Base-by-base conservation (phyloP, 371 early-diverging fungal genomes). In the Massospora cicadina region DNA sequence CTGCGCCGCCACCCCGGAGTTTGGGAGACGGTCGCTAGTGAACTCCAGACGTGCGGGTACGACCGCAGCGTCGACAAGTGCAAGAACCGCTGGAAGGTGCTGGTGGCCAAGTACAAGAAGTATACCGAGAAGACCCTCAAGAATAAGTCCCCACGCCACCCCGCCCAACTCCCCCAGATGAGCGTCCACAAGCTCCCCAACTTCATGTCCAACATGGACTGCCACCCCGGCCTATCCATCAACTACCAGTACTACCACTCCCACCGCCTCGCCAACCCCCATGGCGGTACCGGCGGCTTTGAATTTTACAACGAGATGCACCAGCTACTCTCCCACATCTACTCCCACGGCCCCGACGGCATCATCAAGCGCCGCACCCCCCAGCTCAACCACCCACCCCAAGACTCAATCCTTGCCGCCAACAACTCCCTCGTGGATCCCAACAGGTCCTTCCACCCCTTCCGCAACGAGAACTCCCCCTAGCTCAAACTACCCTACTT, bases 51-150 rank as follows among this genome's bases (percentile, higher is more conserved):
- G 2, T 33, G 43, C 21, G 62, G 62, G 17, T 62, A 62, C 32
- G 43, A 62, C n/a, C 62, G 62, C 7, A 28, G 28, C 33, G 43
- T 62, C 12, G 30, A 28, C 17, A 62, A 62, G n/a, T 62, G 62
- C 43, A 62, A 30, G 43, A 62, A 62, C 25, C 31, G 62, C 24
- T 62, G 62, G 62, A 62, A 62, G 62, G 62, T 62, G 43, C 43
- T 62, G 1, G 62, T 62, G 17, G 30, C 62, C 33, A 62, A 62
- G 25, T 62, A 62, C 43, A 24, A 30, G 10, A 62, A 62, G 25
- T 43, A 43, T 17, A 43, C 43, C 43, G 43, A 43, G 43, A 43
- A 43, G 43, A 43, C 43, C 43, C 43, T 43, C 43, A 43, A 43
- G 43, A 43, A 43, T 17, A 43, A 43, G 17, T 43, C 43, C 43